Evolutionary conservation across 2,329 filamentous ascomycete genomes (phyloP).

Genomic region (Pseudocercospora pini-densiflorae): DNA sequence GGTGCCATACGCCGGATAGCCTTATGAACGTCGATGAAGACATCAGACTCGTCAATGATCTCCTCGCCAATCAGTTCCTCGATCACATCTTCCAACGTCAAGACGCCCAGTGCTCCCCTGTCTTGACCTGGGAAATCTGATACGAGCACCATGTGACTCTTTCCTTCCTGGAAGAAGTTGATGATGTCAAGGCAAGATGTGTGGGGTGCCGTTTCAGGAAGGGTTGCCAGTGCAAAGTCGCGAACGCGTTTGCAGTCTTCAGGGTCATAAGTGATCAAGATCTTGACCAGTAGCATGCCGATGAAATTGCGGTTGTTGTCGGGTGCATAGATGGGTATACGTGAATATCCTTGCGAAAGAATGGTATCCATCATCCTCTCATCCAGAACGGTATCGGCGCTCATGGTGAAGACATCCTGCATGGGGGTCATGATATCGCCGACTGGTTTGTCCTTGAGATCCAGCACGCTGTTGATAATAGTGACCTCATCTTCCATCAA

Average conservation of each 20-base stretch:
- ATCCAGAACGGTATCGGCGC: conserved; percentile 90
- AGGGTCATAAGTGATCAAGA: conserved; percentile 97
- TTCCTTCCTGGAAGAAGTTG: conserved; percentile 99
- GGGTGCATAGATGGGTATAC: conserved; percentile 90
- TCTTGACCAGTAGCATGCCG: conserved; percentile 98
- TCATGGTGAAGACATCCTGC: conserved; percentile 95
- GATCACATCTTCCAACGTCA: conserved; percentile 97
- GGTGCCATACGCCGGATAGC: conserved; percentile 88
- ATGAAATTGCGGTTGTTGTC: conserved; percentile 87
- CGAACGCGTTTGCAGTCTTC: conserved; percentile 86
- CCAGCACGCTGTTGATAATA: conserved; percentile 95
- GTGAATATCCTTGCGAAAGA: conserved; percentile 89
- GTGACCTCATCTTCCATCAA: conserved; percentile 98
- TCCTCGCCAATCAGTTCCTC: conserved; percentile 99
- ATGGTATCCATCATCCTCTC: conserved; percentile 95
- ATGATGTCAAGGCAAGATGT: conserved; percentile 98
- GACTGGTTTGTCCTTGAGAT: conserved; percentile 94
- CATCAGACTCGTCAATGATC: conserved; percentile 98
- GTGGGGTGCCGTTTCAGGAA: conserved; percentile 92
- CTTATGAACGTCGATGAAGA: conserved; percentile 98
- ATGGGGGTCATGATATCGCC: conserved; percentile 98
- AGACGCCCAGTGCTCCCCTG: conserved; percentile 86
- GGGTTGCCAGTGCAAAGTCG: conserved; percentile 89
- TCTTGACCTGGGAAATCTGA: conserved; percentile 90
- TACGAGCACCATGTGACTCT: conserved; percentile 97